phyloP scores from a whole-genome alignment of 257 asterid genomes.

The Solanum corneliomulleri region DNA sequence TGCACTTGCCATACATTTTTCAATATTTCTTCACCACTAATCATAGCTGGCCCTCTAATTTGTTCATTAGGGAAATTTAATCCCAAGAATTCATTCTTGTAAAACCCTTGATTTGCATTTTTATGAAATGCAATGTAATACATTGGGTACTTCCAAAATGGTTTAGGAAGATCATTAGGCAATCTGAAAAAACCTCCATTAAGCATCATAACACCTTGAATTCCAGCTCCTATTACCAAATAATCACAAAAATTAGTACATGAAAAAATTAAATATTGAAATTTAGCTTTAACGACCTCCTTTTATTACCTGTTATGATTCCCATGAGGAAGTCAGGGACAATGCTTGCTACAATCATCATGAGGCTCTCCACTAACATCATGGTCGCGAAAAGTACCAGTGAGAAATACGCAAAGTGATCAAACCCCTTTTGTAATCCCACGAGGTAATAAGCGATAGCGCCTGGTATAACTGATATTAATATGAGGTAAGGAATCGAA shows the following conservation, averaged over 20 bases:
- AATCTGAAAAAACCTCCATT: conserved; percentile 43
- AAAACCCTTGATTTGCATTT: conserved; percentile 45
- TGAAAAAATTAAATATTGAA: background rate
- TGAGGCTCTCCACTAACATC: conserved; percentile 53
- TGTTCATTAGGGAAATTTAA: conserved; percentile 20
- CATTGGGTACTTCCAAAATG: conserved; percentile 46
- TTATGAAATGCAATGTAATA: conserved; percentile 42
- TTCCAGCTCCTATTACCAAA: conserved; percentile 26
- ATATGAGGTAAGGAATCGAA: conserved; percentile 35
- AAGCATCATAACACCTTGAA: conserved; percentile 49
- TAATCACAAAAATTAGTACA: background rate
- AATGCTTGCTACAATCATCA: conserved; percentile 47
- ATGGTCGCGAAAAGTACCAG: conserved; percentile 29
- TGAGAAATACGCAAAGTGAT: conserved; percentile 29
- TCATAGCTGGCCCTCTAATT: conserved; percentile 9
- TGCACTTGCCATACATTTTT: conserved; percentile 42
- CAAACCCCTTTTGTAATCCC: conserved; percentile 34
- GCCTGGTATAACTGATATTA: conserved; percentile 35
- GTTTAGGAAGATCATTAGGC: conserved; percentile 43
- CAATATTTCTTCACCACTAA: conserved; percentile 35
- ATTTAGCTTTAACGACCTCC: no score
- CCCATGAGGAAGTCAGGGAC: conserved; percentile 52
- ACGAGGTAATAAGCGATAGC: conserved; percentile 44
- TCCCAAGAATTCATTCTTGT: conserved; percentile 45
- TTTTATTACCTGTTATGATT: conserved; percentile 23